A percentile compares a stretch with the other conserved stretches of the same genome.
phyloP scores from a whole-genome alignment of 2,329 filamentous ascomycete genomes.

The Colletotrichum nymphaeae region DNA sequence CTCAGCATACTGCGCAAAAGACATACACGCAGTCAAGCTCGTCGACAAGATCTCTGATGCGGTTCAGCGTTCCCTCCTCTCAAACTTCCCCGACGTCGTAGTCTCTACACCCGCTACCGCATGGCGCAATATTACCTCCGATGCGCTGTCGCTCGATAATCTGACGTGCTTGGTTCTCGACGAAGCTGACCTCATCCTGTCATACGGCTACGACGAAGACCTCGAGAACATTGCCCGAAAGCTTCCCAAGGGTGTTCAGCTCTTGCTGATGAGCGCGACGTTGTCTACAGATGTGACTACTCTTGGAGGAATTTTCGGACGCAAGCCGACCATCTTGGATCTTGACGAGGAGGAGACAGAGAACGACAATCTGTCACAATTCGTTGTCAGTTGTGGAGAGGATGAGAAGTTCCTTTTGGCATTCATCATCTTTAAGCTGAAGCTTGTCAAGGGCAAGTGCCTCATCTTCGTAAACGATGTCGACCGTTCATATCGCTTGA shows the following conservation, averaged over 20 bases:
- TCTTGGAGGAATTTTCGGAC: constrained; percentile 86
- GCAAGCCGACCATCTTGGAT: constrained; percentile 82
- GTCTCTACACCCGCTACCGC: constrained; percentile 91
- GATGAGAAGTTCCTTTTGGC: constrained; percentile 95
- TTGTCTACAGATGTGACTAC: constrained; percentile 88
- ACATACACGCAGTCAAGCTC: constrained; percentile 85
- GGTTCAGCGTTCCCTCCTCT: constrained; percentile 87
- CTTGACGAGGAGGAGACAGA: constrained; percentile 85
- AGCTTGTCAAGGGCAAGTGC: constrained; percentile 92
- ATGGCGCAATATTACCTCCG: constrained; percentile 79
- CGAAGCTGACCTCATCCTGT: constrained; percentile 92
- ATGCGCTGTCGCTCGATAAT: constrained; percentile 75
- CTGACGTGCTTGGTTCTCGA: constrained; percentile 88
- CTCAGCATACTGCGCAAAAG: constrained; percentile 85
- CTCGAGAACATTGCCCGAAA: constrained; percentile 81
- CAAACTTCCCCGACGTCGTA: constrained; percentile 88
- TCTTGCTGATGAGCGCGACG: constrained; percentile 93
- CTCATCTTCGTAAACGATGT: constrained; percentile 81
- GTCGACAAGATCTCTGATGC: constrained; percentile 91
- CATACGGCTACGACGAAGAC: constrained; percentile 94
- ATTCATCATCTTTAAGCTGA: constrained; percentile 95
- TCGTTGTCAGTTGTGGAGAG: constrained; percentile 90
- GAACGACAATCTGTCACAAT: constrained; percentile 83
- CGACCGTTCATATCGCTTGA: constrained; percentile 89
- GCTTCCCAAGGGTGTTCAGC: constrained; percentile 88